Conservation (phyloP, 257 asterid species). For the Dorcoceras hygrometricum region DNA sequence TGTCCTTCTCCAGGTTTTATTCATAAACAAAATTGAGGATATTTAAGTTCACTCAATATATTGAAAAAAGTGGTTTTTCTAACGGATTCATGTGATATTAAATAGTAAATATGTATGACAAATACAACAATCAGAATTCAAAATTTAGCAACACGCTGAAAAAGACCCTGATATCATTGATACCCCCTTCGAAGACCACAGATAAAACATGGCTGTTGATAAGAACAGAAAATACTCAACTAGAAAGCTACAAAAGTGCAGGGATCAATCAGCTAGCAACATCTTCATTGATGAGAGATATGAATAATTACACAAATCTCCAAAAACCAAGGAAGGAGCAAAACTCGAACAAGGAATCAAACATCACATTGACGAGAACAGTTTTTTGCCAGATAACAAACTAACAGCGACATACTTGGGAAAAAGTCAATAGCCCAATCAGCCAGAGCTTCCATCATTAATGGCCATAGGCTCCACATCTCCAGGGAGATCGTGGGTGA, state of each 20-base stretch:
- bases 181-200: slow-evolving; percentile 4
- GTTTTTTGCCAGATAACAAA: background rate
- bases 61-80: too few species aligned
- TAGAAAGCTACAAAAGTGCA: background rate
- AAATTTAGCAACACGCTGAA: background rate
- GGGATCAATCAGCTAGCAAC: background rate
- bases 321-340: background rate
- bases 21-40: too few species aligned
- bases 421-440: slow-evolving; percentile 99
- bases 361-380: slow-evolving; percentile 8
- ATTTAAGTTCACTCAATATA: too few species aligned
- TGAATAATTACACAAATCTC: background rate
- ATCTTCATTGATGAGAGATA: too few species aligned
- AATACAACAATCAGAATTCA: slow-evolving; percentile 2
- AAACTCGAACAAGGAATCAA: background rate
- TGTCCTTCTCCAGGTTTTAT: too few species aligned
- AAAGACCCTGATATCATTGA: background rate
- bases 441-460: slow-evolving; percentile 88
- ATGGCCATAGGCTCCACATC: slow-evolving; percentile 99
- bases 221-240: background rate
- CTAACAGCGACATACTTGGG: slow-evolving; percentile 58
- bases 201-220: background rate
- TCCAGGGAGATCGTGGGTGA: slow-evolving; percentile 90
- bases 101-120: too few species aligned
- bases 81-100: too few species aligned